phyloP scores from a whole-genome alignment of 306 rosid genomes.

The Medicago lupulina region DNA sequence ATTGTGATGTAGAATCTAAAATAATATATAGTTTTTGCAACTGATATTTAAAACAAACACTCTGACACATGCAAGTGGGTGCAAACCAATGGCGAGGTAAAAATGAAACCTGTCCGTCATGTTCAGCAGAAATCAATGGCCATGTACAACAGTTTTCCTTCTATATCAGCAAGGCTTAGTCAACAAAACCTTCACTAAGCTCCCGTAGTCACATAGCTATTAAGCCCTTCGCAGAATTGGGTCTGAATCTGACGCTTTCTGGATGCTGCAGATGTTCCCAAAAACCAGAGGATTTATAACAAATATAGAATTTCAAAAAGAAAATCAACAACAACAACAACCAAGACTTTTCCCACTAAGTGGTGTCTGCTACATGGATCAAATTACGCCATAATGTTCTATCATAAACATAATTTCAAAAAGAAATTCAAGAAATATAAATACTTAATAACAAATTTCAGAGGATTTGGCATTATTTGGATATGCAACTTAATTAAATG shows the following conservation, averaged over 20 bases:
- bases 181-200: slow-evolving; percentile 4
- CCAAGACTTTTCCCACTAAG: too few species aligned
- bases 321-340: too few species aligned
- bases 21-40: not conserved
- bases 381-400: too few species aligned
- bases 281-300: not conserved
- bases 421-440: slow-evolving; percentile 4
- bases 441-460: not conserved
- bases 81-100: not conserved
- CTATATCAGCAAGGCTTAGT: not conserved
- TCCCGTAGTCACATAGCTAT: not conserved
- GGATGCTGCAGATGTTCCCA: slow-evolving; percentile 44
- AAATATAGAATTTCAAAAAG: not conserved
- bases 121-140: not conserved
- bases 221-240: slow-evolving; percentile 46
- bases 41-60: not conserved
- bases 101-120: not conserved
- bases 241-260: slow-evolving; percentile 44
- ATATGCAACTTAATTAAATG: too few species aligned
- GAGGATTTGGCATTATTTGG: not conserved
- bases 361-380: too few species aligned
- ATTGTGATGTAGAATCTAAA: not conserved
- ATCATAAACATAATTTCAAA: too few species aligned
- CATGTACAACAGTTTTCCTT: not conserved
- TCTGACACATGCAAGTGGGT: not conserved